These are phyloP conservation scores for Parascedosporium putredinis DNA, from an alignment of 2,329 filamentous ascomycete species.

Conservation along the genomic window DNA sequence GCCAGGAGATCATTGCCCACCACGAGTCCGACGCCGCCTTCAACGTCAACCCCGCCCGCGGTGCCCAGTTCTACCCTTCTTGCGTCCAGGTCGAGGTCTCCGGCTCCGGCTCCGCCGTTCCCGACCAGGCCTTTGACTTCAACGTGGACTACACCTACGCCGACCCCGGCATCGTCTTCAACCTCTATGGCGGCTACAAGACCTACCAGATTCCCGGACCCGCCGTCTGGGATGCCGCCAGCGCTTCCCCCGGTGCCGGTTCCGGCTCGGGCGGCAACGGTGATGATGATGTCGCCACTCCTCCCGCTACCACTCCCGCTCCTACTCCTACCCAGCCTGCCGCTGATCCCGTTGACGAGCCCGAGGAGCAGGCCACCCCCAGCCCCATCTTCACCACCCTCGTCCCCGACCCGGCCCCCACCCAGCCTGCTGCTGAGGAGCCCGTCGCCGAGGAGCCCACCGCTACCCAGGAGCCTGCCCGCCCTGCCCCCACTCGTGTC, in stretches of 20 bases:
- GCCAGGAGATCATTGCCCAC: conserved; percentile 44
- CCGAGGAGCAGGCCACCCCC: not conserved
- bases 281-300: conserved; percentile 8
- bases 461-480: not conserved
- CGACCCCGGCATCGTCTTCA: conserved; percentile 48
- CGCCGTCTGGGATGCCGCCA: conserved; percentile 17
- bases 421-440: not conserved
- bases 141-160: conserved; percentile 43
- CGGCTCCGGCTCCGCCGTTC: conserved; percentile 29
- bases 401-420: not conserved
- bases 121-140: conserved; percentile 32
- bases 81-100: conserved; percentile 52
- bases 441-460: not conserved
- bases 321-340: conserved; percentile 6
- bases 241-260: conserved; percentile 7
- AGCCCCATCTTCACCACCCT: conserved; percentile 4
- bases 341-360: not conserved
- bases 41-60: conserved; percentile 23
- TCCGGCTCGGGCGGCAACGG: conserved; percentile 8
- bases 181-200: conserved; percentile 37
- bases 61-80: conserved; percentile 44
- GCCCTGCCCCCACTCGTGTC: not conserved
- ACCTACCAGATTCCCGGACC: conserved; percentile 26
- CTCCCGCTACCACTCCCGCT: conserved; percentile 7
- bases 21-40: conserved; percentile 31